phyloP scores from a whole-genome alignment of 2,329 filamentous ascomycete species.

The Rugonectria rugulosa region DNA sequence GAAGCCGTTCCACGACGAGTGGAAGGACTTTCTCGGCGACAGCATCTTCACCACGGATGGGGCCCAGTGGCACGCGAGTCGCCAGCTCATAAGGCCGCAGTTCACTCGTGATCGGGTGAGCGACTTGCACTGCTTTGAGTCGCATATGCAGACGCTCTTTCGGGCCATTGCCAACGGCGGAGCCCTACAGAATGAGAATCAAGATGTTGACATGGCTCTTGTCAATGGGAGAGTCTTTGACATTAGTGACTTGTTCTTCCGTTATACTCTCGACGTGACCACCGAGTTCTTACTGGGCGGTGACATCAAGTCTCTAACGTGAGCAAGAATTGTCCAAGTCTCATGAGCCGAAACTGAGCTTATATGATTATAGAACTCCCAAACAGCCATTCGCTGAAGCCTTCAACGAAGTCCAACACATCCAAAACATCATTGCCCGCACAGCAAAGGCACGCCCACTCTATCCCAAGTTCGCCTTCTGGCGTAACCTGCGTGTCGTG shows the following conservation, averaged over 20 bases:
- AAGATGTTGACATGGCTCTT: constrained; percentile 68
- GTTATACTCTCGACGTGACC: constrained; percentile 84
- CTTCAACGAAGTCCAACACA: constrained; percentile 79
- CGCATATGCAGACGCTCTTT: constrained; percentile 78
- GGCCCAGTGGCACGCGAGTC: constrained; percentile 77
- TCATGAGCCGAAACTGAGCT: neutral
- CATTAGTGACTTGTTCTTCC: constrained; percentile 80
- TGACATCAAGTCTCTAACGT: constrained; percentile 71
- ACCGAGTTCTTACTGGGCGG: constrained; percentile 87
- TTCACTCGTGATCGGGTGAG: constrained; percentile 86
- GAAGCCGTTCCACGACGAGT: constrained; percentile 74
- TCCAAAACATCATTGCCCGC: constrained; percentile 73
- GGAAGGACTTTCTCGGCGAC: constrained; percentile 78
- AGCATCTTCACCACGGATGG: constrained; percentile 84
- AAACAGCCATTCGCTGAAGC: constrained; percentile 78
- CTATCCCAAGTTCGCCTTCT: constrained; percentile 71
- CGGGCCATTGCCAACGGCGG: constrained; percentile 68
- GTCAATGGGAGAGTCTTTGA: constrained; percentile 71
- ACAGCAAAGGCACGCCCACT: constrained; percentile 68
- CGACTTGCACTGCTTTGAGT: constrained; percentile 82
- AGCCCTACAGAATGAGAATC: constrained; percentile 64
- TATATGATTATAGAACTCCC: constrained; percentile 52
- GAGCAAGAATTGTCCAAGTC: constrained; percentile 18
- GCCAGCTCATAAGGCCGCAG: constrained; percentile 85
- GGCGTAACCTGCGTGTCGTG: constrained; percentile 69